A percentile compares a stretch with the other conserved stretches of the same genome.
Evolutionary conservation across 2,329 filamentous ascomycete species (phyloP).

Genomic region (Trichophyton schoenleinii): DNA sequence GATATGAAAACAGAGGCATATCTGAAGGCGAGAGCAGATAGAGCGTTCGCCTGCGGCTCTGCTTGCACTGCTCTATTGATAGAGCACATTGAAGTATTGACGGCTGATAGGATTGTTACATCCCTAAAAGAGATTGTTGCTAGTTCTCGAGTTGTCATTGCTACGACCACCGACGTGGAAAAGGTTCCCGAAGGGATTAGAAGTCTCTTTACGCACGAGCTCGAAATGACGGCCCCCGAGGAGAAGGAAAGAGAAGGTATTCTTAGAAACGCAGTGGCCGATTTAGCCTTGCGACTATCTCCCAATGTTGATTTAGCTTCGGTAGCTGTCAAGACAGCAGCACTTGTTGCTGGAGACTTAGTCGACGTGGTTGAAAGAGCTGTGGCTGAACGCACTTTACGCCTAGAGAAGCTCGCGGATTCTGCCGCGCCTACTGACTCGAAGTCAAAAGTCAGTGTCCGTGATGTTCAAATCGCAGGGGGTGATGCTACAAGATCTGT

Average conservation of each 20-base stretch:
- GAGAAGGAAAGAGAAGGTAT: slow-evolving; percentile 87
- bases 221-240: slow-evolving; percentile 86
- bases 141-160: slow-evolving; percentile 72
- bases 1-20: slow-evolving; percentile 93
- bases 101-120: slow-evolving; percentile 76
- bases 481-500: slow-evolving; percentile 67
- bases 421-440: slow-evolving; percentile 19
- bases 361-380: slow-evolving; percentile 91
- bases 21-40: slow-evolving; percentile 72
- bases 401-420: slow-evolving; percentile 59
- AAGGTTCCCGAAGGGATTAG: slow-evolving; percentile 84
- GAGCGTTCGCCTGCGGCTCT: slow-evolving; percentile 76
- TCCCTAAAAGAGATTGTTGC: slow-evolving; percentile 72
- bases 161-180: slow-evolving; percentile 89
- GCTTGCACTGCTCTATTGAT: slow-evolving; percentile 76
- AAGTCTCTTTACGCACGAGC: slow-evolving; percentile 85
- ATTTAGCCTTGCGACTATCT: slow-evolving; percentile 63
- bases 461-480: slow-evolving; percentile 80
- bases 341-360: slow-evolving; percentile 83
- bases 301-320: slow-evolving; percentile 71
- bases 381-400: slow-evolving; percentile 59
- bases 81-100: slow-evolving; percentile 79
- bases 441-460: slow-evolving; percentile 44
- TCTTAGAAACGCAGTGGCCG: slow-evolving; percentile 62
- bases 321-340: slow-evolving; percentile 88